A percentile compares a stretch with the other conserved stretches of the same genome.
Conservation (phyloP, 2,329 filamentous ascomycete genomes). For the Hypoxylon sp. region DNA sequence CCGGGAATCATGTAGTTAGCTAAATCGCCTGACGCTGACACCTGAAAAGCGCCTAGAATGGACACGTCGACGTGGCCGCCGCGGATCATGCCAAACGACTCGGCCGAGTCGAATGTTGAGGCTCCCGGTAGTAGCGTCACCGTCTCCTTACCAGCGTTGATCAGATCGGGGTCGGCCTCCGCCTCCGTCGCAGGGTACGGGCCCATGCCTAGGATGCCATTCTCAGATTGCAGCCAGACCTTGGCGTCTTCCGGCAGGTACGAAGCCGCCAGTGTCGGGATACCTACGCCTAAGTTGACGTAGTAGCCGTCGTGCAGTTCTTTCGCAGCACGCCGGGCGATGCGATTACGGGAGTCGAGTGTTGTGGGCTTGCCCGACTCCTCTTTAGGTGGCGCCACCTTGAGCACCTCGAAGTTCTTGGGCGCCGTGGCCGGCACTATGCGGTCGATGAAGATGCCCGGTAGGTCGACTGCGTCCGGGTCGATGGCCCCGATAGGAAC, state of each 20-base stretch:
- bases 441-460: conserved; percentile 85
- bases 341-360: conserved; percentile 73
- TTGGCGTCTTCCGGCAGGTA: conserved; percentile 76
- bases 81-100: conserved; percentile 90
- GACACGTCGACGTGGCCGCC: conserved; percentile 87
- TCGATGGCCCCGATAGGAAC: conserved; percentile 80
- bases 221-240: conserved; percentile 89
- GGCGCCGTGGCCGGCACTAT: conserved; percentile 79
- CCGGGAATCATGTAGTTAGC: conserved; percentile 94
- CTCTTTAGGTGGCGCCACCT: conserved; percentile 62
- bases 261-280: conserved; percentile 86
- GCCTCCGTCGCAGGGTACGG: conserved; percentile 78
- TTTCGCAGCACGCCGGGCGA: conserved; percentile 81
- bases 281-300: conserved; percentile 85
- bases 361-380: conserved; percentile 61
- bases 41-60: conserved; percentile 85
- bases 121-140: conserved; percentile 84
- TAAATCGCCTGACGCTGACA: conserved; percentile 81
- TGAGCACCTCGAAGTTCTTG: conserved; percentile 80
- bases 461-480: conserved; percentile 81
- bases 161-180: conserved; percentile 81
- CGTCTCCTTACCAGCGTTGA: conserved; percentile 91
- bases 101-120: conserved; percentile 81
- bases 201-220: conserved; percentile 87
- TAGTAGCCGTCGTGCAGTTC: conserved; percentile 86